Base-by-base conservation (phyloP, 805 yeast genomes). In the Saturnispora serradocipensis region DNA sequence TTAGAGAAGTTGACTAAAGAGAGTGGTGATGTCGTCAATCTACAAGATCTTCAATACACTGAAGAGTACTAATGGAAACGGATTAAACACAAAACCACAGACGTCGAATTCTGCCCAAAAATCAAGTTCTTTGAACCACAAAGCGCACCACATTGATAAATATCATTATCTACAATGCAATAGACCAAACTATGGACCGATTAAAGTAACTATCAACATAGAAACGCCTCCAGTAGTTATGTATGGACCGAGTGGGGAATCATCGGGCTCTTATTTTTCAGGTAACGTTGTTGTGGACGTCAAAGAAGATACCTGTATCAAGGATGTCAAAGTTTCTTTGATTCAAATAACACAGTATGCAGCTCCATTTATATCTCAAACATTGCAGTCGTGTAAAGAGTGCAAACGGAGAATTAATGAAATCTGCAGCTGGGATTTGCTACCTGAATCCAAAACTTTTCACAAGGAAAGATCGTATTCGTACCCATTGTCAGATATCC, bases 211-310 rank as follows among this genome's bases (percentile, higher is more conserved):
- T 0, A 74, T 90, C 34, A 73, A 74, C 38, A 71, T 93, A 22
- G 99, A 93, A 63, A 84, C 95, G 2, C 98, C 98, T 1, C 99
- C 99, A 0, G 75, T 90, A 38, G 79, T 88, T 45, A 69, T 93
- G 51, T 91, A 86, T 62, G 99, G 99, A 0, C 67, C 76, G 0
- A 85, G 90, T 3, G 66, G 68, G 8, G 93, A 87, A 53, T 81
- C 93, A 1, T 75, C 95, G 0, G 99, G 99, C 1, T 85, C 96
- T 5, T 74, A 91, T 24, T 70, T 93, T 34, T 80, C 89, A 34
- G 99, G 99, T 0, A 71, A 88, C 9, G 68, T 93, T 46, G 75
- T 76, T 36, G 68, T 93, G 45, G 77, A 75, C 30, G 73, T 84
- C 1, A 65, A 71, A n/a, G 59, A 74, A 45, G 78, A 74, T 49